phyloP scores from a whole-genome alignment of 495 filamentous ascomycete genomes.

The Xylaria venustula region DNA sequence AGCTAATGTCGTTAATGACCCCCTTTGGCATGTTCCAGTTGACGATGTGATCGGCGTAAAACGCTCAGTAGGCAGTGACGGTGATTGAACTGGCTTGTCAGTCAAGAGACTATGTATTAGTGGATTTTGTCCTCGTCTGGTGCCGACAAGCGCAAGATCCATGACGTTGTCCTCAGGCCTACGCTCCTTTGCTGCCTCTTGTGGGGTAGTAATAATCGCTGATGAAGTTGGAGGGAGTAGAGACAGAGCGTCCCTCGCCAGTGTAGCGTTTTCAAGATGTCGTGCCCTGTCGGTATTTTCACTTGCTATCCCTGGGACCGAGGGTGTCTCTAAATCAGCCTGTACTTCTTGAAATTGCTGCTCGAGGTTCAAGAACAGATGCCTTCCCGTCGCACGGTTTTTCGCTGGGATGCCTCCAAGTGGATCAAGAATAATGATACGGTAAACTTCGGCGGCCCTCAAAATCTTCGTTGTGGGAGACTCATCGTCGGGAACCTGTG shows the following conservation, averaged over 20 bases:
- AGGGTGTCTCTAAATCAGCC: conserved; percentile 49
- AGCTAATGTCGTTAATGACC: conserved; percentile 69
- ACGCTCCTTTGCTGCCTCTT: conserved; percentile 65
- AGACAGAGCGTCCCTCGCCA: conserved; percentile 64
- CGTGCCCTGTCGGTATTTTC: conserved; percentile 17
- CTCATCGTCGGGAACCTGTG: conserved; percentile 41
- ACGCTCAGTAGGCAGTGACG: conserved; percentile 75
- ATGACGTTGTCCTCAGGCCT: conserved; percentile 41
- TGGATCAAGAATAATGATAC: conserved; percentile 87
- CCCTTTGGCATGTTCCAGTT: conserved; percentile 33
- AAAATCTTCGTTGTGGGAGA: conserved; percentile 44
- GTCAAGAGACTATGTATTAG: conserved; percentile 96
- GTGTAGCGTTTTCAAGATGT: conserved; percentile 71
- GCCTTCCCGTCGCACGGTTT: conserved; percentile 63
- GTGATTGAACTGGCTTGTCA: conserved; percentile 87
- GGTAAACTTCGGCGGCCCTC: conserved; percentile 63
- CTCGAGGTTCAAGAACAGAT: conserved; percentile 93
- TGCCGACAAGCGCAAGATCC: conserved; percentile 52
- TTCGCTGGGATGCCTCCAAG: conserved; percentile 79
- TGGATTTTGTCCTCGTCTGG: conserved; percentile 76
- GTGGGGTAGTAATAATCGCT: conserved; percentile 79
- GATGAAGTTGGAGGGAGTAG: conserved; percentile 86
- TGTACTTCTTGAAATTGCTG: conserved; percentile 76
- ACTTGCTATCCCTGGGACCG: neutral
- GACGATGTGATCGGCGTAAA: conserved; percentile 39